These are phyloP conservation scores for Scedosporium aurantiacum DNA, from an alignment of 2,329 filamentous ascomycete species.

Conservation along the genomic window DNA sequence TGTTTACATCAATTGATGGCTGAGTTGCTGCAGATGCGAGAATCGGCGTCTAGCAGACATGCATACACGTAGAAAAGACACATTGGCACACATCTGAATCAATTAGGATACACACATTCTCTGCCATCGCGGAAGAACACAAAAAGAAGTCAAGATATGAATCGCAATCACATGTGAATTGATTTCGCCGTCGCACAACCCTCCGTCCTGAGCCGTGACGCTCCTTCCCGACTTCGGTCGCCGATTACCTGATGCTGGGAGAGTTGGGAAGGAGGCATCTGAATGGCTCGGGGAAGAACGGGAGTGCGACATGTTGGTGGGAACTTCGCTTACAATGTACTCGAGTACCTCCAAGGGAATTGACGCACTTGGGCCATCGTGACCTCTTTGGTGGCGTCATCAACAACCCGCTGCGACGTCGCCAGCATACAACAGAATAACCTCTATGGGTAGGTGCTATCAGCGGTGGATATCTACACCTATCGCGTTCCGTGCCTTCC, in stretches of 20 bases:
- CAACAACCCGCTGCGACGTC: background rate
- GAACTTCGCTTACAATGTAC: background rate
- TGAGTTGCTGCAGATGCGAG: background rate
- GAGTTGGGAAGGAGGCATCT: background rate
- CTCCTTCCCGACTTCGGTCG: background rate
- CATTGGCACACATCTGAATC: too few species aligned
- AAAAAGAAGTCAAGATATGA: too few species aligned
- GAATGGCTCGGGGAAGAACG: background rate
- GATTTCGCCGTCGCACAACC: background rate
- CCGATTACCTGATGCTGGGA: background rate
- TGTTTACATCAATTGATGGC: background rate
- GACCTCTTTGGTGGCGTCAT: background rate
- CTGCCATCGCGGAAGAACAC: background rate
- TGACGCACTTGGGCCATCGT: background rate
- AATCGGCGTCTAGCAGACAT: background rate
- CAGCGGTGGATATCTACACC: background rate
- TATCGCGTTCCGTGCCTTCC: too few species aligned
- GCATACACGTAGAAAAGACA: too few species aligned
- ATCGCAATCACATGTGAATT: background rate
- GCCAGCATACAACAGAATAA: background rate
- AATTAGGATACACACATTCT: background rate
- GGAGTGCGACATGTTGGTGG: background rate
- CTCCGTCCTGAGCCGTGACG: background rate
- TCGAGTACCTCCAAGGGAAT: background rate
- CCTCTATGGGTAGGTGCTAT: background rate